Evolutionary conservation across 257 asterid species (phyloP).

Genomic region (Phtheirospermum japonicum): DNA sequence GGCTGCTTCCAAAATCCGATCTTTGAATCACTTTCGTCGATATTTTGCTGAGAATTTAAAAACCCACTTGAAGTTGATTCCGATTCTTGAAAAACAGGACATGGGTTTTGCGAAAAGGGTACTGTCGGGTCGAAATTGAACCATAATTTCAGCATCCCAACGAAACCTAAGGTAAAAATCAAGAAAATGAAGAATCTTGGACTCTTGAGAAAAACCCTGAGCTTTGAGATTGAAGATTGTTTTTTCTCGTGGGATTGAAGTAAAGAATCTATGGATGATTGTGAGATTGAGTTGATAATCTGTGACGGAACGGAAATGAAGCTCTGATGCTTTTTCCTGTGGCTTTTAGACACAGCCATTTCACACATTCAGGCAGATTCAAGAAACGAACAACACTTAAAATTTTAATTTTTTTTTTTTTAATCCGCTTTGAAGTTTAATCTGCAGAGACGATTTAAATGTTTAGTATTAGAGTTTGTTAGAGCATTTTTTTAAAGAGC

Average conservation of each 20-base stretch:
- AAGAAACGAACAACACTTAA: neutral
- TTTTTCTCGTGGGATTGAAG: slow-evolving; percentile 60
- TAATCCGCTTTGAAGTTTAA: too few relatives aligned
- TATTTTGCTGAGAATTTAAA: slow-evolving; percentile 25
- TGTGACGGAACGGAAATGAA: slow-evolving; percentile 78
- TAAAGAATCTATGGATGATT: slow-evolving; percentile 64
- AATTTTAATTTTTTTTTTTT: too few relatives aligned
- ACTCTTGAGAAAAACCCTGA: slow-evolving; percentile 36
- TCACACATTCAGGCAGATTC: slow-evolving; percentile 3
- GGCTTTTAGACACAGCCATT: slow-evolving; percentile 67
- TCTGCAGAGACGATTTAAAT: neutral
- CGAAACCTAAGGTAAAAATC: slow-evolving; percentile 40
- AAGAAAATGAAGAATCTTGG: slow-evolving; percentile 52
- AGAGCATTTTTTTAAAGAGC: too few relatives aligned
- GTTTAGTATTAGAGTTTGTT: too few relatives aligned
- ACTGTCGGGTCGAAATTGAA: slow-evolving; percentile 41
- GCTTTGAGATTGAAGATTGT: slow-evolving; percentile 31
- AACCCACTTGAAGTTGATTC: slow-evolving; percentile 31
- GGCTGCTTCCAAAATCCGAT: slow-evolving; percentile 89
- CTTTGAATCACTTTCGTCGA: slow-evolving; percentile 7
- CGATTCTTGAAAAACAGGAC: slow-evolving; percentile 38
- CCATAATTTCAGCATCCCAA: slow-evolving; percentile 39
- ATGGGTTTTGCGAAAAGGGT: slow-evolving; percentile 50
- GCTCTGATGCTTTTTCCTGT: slow-evolving; percentile 51
- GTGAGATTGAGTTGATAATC: slow-evolving; percentile 60